These are phyloP conservation scores for Leucosporidium yakuticum DNA, from an alignment of 768 basidiomycete genomes.

Conservation along the genomic window DNA sequence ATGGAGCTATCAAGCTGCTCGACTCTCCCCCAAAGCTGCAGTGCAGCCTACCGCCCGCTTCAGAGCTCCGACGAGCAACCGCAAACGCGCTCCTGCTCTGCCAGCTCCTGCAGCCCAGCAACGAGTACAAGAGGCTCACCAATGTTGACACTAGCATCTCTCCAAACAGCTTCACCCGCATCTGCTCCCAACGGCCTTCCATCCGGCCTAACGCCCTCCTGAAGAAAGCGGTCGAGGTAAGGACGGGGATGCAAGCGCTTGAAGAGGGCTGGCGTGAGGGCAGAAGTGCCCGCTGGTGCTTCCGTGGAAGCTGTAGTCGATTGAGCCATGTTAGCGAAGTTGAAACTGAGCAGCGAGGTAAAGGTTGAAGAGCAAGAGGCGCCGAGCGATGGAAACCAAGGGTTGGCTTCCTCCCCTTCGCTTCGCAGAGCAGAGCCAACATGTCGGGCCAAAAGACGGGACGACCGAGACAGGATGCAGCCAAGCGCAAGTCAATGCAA, in stretches of 20 bases:
- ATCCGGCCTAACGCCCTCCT: conserved; percentile 72
- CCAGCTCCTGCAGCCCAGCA: not conserved
- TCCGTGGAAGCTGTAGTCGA: not conserved
- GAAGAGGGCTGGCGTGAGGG: conserved; percentile 43
- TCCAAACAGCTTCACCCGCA: conserved; percentile 47
- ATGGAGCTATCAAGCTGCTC: not conserved
- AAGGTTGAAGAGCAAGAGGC: not conserved
- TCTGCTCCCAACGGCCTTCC: conserved; percentile 59
- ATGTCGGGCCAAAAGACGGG: not conserved
- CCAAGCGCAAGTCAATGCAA: not conserved
- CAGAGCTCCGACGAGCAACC: not conserved
- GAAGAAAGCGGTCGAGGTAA: conserved; percentile 80
- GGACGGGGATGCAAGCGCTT: conserved; percentile 81
- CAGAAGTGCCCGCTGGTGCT: not conserved
- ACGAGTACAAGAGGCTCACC: conserved; percentile 51
- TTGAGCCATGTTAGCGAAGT: not conserved
- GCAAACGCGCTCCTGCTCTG: too few species aligned
- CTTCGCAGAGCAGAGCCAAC: not conserved
- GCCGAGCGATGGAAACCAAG: not conserved
- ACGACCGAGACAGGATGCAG: not conserved
- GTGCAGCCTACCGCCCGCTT: not conserved
- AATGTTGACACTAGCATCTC: conserved; percentile 69
- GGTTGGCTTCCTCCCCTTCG: not conserved
- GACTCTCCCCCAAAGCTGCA: not conserved
- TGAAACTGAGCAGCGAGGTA: not conserved